Evolutionary conservation across 768 basidiomycete genomes (phyloP), one percentile per base, ranked within the genome.

Genomic region (Neoboletus subvelutipes): DNA sequence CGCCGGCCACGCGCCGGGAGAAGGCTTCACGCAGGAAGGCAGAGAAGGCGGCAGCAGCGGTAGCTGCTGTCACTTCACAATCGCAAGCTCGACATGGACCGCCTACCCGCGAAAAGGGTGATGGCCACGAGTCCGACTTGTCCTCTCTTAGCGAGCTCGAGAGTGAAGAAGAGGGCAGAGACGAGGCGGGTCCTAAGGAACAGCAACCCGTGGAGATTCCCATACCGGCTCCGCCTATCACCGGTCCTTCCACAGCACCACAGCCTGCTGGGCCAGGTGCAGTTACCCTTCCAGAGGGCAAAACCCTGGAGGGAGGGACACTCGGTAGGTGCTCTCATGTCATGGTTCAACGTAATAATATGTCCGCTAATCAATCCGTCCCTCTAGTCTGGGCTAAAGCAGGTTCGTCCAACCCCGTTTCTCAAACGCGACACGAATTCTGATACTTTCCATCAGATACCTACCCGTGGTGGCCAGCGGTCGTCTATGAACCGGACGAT

Each of bases 391-490:
- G 93, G 92, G 92, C 88, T 0, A 94, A 93, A 78, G 75, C 82
- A 54, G 77, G 87, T 87, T 62, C 58, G 84, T 62, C 28, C 7
- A 18, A 45, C 26, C 3, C 7, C 10, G 1, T 42, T 31, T 29
- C 9, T 20, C 2, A 13, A 5, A 10, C 17, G 9, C 4, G 2
- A 24, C 5, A 20, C 29, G 17, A 34, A 17, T 33, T 17, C 54
- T 71, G 52, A 65, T 10, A 13, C 55, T n/a, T 48, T 28, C 10
- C 17, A 56, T 24, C n/a, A 92, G 91, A 76, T 36, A 81, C 85
- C 0, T 94, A 78, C 64, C 94, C 94, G 1, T 95, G 86, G 86
- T 96, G 89, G 86, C 91, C 94, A 40, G 94, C 87, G 10, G 84
- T 90, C 10, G 80, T 94, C 17, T 86, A 80, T 50, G 83, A 86